A percentile compares a stretch with the other conserved stretches of the same genome.
Conservation (phyloP, 2,329 filamentous ascomycete genomes). For the Phaeosphaeria sp. region DNA sequence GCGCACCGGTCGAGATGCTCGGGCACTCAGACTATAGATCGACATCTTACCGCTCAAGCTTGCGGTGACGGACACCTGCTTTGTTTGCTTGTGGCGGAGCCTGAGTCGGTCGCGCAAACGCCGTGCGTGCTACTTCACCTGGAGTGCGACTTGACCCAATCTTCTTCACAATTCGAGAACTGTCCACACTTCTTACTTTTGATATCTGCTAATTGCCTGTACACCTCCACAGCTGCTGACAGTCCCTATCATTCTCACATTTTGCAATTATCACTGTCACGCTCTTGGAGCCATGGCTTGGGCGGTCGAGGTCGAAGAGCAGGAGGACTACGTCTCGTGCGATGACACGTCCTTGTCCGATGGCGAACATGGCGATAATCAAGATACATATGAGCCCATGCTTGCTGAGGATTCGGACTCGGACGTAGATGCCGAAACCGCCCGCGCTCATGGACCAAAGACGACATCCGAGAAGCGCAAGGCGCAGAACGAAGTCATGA, state of each 20-base stretch:
- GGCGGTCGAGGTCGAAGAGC: constrained; percentile 23
- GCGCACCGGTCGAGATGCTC: neutral
- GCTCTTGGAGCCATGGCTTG: constrained; percentile 20
- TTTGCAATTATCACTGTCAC: neutral
- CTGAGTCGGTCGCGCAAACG: constrained; percentile 15
- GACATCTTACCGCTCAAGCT: neutral
- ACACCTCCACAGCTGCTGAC: neutral
- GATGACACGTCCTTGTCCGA: constrained; percentile 12
- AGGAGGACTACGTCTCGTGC: constrained; percentile 22
- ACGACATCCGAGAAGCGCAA: constrained; percentile 48
- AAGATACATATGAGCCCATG: neutral
- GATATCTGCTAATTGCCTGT: neutral
- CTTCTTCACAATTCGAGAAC: neutral
- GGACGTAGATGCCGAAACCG: constrained; percentile 33
- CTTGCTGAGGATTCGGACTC: constrained; percentile 22
- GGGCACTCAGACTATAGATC: neutral
- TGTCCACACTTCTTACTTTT: neutral
- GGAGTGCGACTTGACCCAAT: constrained; percentile 2
- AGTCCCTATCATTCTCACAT: neutral
- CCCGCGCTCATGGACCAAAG: constrained; percentile 26
- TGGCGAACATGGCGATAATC: constrained; percentile 1
- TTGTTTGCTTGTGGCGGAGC: constrained; percentile 22
- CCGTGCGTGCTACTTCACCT: constrained; percentile 9
- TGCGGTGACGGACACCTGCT: constrained; percentile 11
- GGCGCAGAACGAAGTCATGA: constrained; percentile 53